Conservation (phyloP, 1,284 basidiomycete species). For the Exsudoporus floridanus region DNA sequence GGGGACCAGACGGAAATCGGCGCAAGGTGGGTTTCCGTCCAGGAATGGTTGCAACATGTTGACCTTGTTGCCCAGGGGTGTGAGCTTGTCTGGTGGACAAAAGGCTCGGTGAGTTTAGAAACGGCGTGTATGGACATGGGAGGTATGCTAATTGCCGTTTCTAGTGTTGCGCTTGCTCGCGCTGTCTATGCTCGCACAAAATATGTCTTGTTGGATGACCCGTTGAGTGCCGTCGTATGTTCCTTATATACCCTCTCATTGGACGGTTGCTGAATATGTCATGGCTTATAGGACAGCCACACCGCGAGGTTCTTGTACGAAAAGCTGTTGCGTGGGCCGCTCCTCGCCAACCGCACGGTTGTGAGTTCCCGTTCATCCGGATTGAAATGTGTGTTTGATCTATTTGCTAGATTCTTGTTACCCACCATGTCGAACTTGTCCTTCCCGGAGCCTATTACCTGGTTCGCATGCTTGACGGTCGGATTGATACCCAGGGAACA, state of each 20-base stretch:
- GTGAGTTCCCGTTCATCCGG: conserved; percentile 34
- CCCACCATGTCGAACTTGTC: conserved; percentile 64
- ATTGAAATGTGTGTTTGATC: neutral
- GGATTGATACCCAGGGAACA: conserved; percentile 56
- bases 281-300: conserved; percentile 51
- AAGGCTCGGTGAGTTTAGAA: conserved; percentile 42
- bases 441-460: conserved; percentile 56
- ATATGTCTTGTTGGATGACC: conserved; percentile 58
- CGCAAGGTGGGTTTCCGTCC: conserved; percentile 27
- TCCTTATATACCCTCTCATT: neutral
- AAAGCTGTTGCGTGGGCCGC: conserved; percentile 52
- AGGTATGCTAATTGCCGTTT: neutral
- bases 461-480: conserved; percentile 61
- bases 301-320: conserved; percentile 59
- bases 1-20: conserved; percentile 36
- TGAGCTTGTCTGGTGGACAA: conserved; percentile 53
- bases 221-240: conserved; percentile 52
- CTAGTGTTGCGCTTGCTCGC: conserved; percentile 55
- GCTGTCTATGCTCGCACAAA: conserved; percentile 54
- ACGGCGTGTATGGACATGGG: neutral
- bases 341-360: conserved; percentile 58
- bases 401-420: conserved; percentile 50
- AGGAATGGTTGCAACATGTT: neutral
- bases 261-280: neutral
- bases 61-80: conserved; percentile 35